Evolutionary conservation across 2,329 filamentous ascomycete species (phyloP), one percentile per base, ranked within the genome.

Genomic region (Fusarium albidum): DNA sequence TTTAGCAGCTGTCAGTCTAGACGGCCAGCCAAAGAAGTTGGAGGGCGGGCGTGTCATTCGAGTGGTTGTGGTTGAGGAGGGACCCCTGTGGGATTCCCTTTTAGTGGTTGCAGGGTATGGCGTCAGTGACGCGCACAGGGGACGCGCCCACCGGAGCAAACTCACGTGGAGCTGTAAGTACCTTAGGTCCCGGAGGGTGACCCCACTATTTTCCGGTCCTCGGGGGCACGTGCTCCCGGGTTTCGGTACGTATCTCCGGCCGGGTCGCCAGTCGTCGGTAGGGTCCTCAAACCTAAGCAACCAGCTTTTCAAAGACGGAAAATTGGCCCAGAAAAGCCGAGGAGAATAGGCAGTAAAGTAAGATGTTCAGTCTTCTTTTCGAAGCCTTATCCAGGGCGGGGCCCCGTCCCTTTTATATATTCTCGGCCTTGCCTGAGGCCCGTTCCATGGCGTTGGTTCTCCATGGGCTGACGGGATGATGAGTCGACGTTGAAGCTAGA

Each of bases 341-440:
- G 40, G 42, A 34, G 49, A 45, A 57, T 49, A 28, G n/a, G 34
- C 27, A 51, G 13, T 15, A 47, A 48, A 51, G 13, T 15, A 47
- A 48, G 55, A 54, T 62, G 59, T 48, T 45, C 48, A 14, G 50
- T 55, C 58, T 56, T 48, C 42, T 48, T 59, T 55, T 44, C 14
- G 17, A 41, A 37, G 13, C 29, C 41, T 38, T 51, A 40, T 43
- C 32, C 34, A 49, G 46, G 57, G 62, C 49, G 61, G 64, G 55
- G 28, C 39, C 52, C 42, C 26, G 58, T 59, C 57, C 64, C 48
- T 68, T 68, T 64, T 68, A 68, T 68, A 68, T 68, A 68, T 52
- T 55, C 54, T 64, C 35, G 25, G 31, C 47, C 37, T 39, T 29
- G 53, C 46, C 64, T 55, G 64, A 67, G 59, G 59, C 51, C 61